These are phyloP conservation scores for Glycine soja DNA, from an alignment of 306 rosid species.

Conservation along the genomic window DNA sequence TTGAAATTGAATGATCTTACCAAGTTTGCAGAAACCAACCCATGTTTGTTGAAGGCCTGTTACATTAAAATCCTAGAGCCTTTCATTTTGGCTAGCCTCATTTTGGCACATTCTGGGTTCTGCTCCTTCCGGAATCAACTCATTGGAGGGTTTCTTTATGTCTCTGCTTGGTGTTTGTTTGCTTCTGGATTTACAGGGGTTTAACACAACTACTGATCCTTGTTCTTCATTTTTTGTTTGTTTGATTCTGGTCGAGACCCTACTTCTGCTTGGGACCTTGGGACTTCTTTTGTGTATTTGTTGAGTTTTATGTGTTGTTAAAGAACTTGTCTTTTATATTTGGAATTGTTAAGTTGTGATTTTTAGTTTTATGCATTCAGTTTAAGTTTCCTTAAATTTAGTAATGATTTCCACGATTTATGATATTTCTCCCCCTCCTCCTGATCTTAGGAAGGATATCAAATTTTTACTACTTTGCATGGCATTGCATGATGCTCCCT, in stretches of 20 bases:
- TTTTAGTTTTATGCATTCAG: background rate
- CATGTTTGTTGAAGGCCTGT: background rate
- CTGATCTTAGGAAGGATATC: background rate
- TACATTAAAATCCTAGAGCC: background rate
- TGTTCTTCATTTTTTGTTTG: background rate
- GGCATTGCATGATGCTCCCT: background rate
- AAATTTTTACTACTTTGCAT: background rate
- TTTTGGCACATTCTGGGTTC: background rate
- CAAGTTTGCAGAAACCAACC: background rate
- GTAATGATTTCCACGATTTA: background rate
- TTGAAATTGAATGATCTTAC: background rate
- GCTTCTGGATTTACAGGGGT: background rate
- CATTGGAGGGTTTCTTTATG: background rate
- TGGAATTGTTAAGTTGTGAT: background rate
- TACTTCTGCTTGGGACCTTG: background rate
- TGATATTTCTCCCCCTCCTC: background rate
- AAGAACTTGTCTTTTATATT: background rate
- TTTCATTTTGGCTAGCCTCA: background rate
- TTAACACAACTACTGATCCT: slow-evolving; percentile 1
- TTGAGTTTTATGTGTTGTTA: background rate
- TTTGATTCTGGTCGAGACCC: background rate
- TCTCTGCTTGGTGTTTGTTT: background rate
- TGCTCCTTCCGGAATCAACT: background rate
- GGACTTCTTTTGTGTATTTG: background rate
- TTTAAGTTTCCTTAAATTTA: background rate